Base-by-base conservation (phyloP, 805 yeast species). In the Pichia gijzeniarum region DNA sequence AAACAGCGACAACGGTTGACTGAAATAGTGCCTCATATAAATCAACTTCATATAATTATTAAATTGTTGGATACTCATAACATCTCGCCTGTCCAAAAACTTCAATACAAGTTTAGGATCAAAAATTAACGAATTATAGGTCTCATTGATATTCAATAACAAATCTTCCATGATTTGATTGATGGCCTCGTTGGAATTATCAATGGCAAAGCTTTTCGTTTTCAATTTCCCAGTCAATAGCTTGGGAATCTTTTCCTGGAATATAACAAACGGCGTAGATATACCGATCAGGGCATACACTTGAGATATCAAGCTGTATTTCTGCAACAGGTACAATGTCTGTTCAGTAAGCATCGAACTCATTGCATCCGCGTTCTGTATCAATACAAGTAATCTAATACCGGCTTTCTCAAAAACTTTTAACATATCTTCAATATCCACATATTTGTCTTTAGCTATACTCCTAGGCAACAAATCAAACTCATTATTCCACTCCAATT, bases 341-440 rank as follows among this genome's bases (percentile, higher is more conserved):
- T 59, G 55, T n/a, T 60, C 51, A 27, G 60, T 35, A 10, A 56
- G 48, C 5, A 53, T 36, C 0, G 63, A 52, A 4, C 60, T 59
- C 43, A 65, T 59, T 5, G 66, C 58, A 48, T 65, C 70, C 3
- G 67, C 63, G 53, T 65, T 68, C 44, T 65, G 67, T n/a, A 65
- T 50, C 17, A 65, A 39, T 2, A 65, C 53, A 5, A 59, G 38
- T 12, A 65, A 42, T 20, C 44, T 44, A 28, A 49, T 49, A 3
- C 50, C 43, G 19, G 31, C 41, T 2, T 48, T 27, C 8, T 42
- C 22, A 17, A 59, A 40, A 20, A 49, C 39, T 4, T 50, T 53
- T 28, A 64, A 41, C 12, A 58, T 43, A 25, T 52, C 56, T 18
- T 59, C 61, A 21, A 60, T 47, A 48, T 64, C 67, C 19, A 51